These are phyloP conservation scores for Trametes versicolor DNA, from an alignment of 1,284 basidiomycete genomes.

Conservation along the genomic window DNA sequence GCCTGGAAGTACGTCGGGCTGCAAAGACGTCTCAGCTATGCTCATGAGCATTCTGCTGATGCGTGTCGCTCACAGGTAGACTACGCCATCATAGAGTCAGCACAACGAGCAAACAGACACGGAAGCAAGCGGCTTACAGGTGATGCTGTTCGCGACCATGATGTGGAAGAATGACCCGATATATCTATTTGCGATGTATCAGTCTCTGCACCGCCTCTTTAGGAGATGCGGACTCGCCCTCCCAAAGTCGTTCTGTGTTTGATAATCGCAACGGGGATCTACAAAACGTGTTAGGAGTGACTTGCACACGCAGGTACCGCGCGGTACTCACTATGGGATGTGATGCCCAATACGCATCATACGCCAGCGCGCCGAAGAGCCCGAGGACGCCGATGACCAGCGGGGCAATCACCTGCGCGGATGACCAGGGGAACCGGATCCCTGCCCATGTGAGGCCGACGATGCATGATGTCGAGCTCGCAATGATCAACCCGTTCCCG, in stretches of 20 bases:
- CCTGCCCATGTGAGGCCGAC: constrained; percentile 48
- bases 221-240: constrained; percentile 35
- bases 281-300: background rate
- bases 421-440: constrained; percentile 44
- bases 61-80: constrained; percentile 18
- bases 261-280: constrained; percentile 44
- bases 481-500: constrained; percentile 46
- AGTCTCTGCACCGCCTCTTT: background rate
- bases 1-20: constrained; percentile 32
- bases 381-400: constrained; percentile 39
- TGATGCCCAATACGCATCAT: constrained; percentile 40
- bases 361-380: constrained; percentile 39
- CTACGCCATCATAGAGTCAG: background rate
- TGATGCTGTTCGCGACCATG: constrained; percentile 38
- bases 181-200: constrained; percentile 13
- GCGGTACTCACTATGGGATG: constrained; percentile 38
- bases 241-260: constrained; percentile 44
- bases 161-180: constrained; percentile 45
- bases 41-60: no score
- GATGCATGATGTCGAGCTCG: constrained; percentile 38
- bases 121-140: constrained; percentile 31
- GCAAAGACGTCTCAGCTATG: background rate
- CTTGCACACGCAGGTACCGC: background rate
- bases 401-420: constrained; percentile 43
- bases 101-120: no score